Evolutionary conservation across 257 asterid genomes (phyloP), one percentile per base, ranked within the genome.

Genomic region (Rhazya stricta): DNA sequence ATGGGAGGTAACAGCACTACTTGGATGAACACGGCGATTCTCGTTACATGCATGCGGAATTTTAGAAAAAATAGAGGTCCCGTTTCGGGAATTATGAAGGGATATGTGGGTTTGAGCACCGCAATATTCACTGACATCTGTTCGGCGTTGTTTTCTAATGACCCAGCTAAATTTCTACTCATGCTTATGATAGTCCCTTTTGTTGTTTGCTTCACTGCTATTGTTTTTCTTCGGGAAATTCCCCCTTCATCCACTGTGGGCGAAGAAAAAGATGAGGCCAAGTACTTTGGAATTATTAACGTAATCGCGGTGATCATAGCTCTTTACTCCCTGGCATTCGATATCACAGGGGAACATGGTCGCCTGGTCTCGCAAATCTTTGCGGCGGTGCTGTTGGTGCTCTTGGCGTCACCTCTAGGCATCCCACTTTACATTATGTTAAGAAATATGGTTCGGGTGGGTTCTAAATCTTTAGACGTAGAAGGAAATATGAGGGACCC

Each of bases 1-100:
- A 86, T 94, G 98, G 98, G 97, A 9, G 98, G 98, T 0, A 94
- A 94, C 91, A 91, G 97, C 78, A 90, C 97, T 23, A 94, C 98
- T 9, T 94, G 98, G 98, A 94, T 94, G 98, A 94, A 94, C 87
- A 94, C 98, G 1, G 98, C 98, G 9, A 63, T 94, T 72, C 81
- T 94, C 42, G 98, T 91, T 0, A 94, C 97, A 0, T 94, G 97
- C 84, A 90, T 94, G 56, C 89, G 98, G 15, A 94, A 94, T 80
- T 91, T 94, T 79, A 79, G 96, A 8, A 90, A 84, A 76, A 94
- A 91, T 62, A 83, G 98, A 1, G 98, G 98, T 13, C 97, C 97
- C 0, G 96, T 95, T 3, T 86, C 99, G 10, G 99, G 99, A 54
- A 91, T 95, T 72, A 66, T 92, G 74, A 95, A 95, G 81, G 99